These are phyloP conservation scores for Nymphaea colorata DNA, from an alignment of 164 flowering plant species.

Conservation along the genomic window DNA sequence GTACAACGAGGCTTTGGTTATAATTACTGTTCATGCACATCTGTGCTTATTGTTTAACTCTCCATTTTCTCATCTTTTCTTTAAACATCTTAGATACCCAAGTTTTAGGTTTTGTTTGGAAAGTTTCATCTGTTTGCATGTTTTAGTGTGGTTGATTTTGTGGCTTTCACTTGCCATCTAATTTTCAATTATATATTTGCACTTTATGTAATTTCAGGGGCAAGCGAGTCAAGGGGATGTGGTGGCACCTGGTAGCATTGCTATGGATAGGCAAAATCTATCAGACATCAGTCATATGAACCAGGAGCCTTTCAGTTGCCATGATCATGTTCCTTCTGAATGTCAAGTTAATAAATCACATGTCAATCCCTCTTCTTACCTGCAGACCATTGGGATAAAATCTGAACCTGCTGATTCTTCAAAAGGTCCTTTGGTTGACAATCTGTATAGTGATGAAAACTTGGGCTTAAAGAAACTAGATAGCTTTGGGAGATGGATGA, in stretches of 20 bases:
- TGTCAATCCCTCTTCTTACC: conserved; percentile 7
- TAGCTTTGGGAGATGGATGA: conserved; percentile 71
- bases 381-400: conserved; percentile 7
- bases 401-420: neutral
- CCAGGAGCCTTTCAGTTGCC: conserved; percentile 17
- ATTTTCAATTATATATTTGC: neutral
- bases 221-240: conserved; percentile 7
- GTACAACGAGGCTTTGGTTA: neutral
- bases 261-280: conserved; percentile 2
- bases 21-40: neutral
- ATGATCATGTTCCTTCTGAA: conserved; percentile 9
- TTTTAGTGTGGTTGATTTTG: neutral
- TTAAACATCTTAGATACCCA: neutral
- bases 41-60: neutral
- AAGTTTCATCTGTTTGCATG: neutral
- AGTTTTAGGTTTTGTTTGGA: neutral
- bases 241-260: conserved; percentile 3
- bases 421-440: conserved; percentile 10
- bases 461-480: conserved; percentile 47
- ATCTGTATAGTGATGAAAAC: conserved; percentile 10
- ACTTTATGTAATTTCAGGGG: conserved; percentile 7
- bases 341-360: conserved; percentile 11
- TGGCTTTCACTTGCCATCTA: neutral
- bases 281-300: conserved; percentile 4
- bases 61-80: neutral